Evolutionary conservation across 495 filamentous ascomycete species (phyloP).

Genomic region (Umbilicaria muhlenbergii): DNA sequence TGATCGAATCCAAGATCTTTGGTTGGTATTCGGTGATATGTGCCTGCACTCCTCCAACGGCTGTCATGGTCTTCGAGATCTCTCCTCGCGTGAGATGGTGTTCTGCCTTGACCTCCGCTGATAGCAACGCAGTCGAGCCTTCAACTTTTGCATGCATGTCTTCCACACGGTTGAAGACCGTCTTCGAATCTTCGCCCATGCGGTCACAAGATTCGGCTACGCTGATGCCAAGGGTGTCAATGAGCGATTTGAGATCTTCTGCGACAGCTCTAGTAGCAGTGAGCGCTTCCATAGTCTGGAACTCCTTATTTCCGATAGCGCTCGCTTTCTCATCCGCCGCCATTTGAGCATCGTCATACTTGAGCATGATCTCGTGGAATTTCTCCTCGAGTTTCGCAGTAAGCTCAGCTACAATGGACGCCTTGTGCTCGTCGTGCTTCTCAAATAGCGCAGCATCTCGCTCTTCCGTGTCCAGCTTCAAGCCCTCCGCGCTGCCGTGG

Average conservation of each 20-base stretch:
- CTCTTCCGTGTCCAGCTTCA: constrained; percentile 62
- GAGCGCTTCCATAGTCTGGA: constrained; percentile 51
- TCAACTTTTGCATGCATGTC: constrained; percentile 63
- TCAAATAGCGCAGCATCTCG: constrained; percentile 55
- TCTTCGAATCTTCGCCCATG: constrained; percentile 68
- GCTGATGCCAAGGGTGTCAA: constrained; percentile 69
- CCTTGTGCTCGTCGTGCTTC: constrained; percentile 46
- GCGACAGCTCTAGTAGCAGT: constrained; percentile 58
- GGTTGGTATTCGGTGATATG: constrained; percentile 69
- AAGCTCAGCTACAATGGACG: constrained; percentile 39
- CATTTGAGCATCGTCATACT: constrained; percentile 67
- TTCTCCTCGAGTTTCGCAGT: constrained; percentile 60
- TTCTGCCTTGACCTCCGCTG: constrained; percentile 53
- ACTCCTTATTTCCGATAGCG: constrained; percentile 47
- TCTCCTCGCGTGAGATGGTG: constrained; percentile 66
- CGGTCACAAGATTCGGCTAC: constrained; percentile 75
- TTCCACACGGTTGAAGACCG: constrained; percentile 63
- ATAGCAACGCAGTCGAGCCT: constrained; percentile 31
- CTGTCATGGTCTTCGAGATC: constrained; percentile 49
- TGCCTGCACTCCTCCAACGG: constrained; percentile 59
- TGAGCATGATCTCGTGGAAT: constrained; percentile 58
- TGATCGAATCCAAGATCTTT: constrained; percentile 64
- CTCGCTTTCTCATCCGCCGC: constrained; percentile 53
- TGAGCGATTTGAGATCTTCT: constrained; percentile 69
- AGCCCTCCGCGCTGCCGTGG: constrained; percentile 47